Conservation (phyloP, 208 protist species). For the Trypanosoma boissoni region DNA sequence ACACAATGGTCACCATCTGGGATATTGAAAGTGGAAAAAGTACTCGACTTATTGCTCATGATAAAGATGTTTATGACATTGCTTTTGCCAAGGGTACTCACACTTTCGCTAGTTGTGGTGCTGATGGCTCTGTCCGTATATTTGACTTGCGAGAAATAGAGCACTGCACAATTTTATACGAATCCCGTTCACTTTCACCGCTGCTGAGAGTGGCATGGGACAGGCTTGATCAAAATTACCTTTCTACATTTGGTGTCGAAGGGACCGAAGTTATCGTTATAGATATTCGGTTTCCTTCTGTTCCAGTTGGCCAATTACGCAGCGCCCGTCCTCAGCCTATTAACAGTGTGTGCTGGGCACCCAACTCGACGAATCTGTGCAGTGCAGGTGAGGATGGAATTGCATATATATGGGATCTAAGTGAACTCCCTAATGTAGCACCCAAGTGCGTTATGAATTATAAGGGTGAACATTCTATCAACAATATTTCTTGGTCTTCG, state of each 20-base stretch:
- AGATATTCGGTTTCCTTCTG: slow-evolving; percentile 92
- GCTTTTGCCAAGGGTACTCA: slow-evolving; percentile 93
- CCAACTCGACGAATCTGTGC: slow-evolving; percentile 92
- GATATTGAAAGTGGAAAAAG: slow-evolving; percentile 90
- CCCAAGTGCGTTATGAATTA: slow-evolving; percentile 54
- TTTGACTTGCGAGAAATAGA: slow-evolving; percentile 98
- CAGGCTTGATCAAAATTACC: slow-evolving; percentile 96
- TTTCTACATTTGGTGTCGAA: slow-evolving; percentile 96
- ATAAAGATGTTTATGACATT: slow-evolving; percentile 99
- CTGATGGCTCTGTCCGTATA: slow-evolving; percentile 97
- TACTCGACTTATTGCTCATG: slow-evolving; percentile 99
- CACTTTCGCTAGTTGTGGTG: slow-evolving; percentile 97
- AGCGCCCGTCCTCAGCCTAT: slow-evolving; percentile 88
- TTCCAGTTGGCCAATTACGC: slow-evolving; percentile 80
- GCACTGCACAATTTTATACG: slow-evolving; percentile 98
- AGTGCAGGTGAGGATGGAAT: slow-evolving; percentile 95
- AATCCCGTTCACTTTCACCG: slow-evolving; percentile 88
- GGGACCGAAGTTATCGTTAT: slow-evolving; percentile 93
- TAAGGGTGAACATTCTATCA: slow-evolving; percentile 66
- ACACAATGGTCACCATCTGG: slow-evolving; percentile 99
- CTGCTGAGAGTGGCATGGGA: slow-evolving; percentile 97
- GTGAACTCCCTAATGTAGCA: slow-evolving; percentile 40
- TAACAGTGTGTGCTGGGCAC: slow-evolving; percentile 96
- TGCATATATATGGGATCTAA: slow-evolving; percentile 97
- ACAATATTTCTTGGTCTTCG: slow-evolving; percentile 80